These are phyloP conservation scores for Aspergillus nomiae DNA, from an alignment of 2,329 filamentous ascomycete species.

Conservation along the genomic window DNA sequence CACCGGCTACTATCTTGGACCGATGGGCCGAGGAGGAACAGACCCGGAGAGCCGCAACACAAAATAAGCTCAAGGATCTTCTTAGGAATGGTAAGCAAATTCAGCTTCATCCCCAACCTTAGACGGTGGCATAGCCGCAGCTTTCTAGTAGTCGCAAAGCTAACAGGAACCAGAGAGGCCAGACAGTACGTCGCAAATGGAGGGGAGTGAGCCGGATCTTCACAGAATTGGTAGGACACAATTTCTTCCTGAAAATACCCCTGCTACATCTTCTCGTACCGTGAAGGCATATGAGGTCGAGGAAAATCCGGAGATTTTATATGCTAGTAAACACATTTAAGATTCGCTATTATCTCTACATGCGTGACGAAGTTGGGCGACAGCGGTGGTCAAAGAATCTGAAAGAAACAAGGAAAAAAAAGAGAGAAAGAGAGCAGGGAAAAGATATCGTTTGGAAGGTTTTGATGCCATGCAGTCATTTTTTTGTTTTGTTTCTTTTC, in stretches of 20 bases:
- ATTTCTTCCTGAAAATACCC: conserved; percentile 32
- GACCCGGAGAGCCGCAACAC: conserved; percentile 37
- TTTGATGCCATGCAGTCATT: neutral
- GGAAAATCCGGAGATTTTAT: conserved; percentile 29
- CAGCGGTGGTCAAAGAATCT: neutral
- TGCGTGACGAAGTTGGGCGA: neutral
- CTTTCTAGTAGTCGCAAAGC: neutral
- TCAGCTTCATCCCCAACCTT: neutral
- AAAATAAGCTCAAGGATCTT: conserved; percentile 41
- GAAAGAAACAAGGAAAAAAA: neutral
- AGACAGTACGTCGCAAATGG: conserved; percentile 14
- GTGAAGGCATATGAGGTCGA: conserved; percentile 42
- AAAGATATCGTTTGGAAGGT: neutral
- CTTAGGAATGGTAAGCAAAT: conserved; percentile 33
- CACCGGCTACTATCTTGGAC: conserved; percentile 55
- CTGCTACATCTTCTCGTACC: conserved; percentile 25
- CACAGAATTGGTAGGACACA: conserved; percentile 36
- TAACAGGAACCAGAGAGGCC: conserved; percentile 3
- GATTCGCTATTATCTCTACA: neutral
- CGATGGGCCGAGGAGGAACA: conserved; percentile 63
- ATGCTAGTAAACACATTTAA: conserved; percentile 13
- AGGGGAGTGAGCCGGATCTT: conserved; percentile 29
- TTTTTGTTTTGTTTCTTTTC: neutral
- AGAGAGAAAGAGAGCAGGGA: neutral
- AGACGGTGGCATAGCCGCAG: neutral